Conservation (phyloP, 164 flowering plant species). For the Amborella trichopoda region DNA sequence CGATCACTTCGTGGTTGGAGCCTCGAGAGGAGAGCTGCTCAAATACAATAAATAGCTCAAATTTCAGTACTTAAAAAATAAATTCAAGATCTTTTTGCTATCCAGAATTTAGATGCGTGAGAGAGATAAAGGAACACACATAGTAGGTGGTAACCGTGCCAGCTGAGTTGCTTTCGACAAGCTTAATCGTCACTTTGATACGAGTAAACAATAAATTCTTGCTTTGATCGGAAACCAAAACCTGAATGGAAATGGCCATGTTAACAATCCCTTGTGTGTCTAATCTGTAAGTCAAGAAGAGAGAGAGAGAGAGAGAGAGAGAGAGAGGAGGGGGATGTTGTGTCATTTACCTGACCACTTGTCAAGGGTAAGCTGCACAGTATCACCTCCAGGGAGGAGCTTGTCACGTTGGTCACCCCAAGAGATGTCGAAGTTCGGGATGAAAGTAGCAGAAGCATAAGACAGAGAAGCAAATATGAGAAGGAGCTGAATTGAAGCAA, state of each 20-base stretch:
- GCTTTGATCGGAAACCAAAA: slow-evolving; percentile 13
- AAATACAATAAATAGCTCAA: neutral
- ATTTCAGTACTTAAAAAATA: no score
- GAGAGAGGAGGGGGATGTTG: no score
- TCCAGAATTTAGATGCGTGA: no score
- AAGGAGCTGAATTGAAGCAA: neutral
- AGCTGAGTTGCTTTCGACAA: slow-evolving; percentile 14
- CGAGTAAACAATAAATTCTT: slow-evolving; percentile 10
- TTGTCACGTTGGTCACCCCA: neutral
- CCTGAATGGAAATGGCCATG: slow-evolving; percentile 2
- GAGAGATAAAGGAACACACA: slow-evolving; percentile 5
- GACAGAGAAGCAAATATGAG: neutral
- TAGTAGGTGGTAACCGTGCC: slow-evolving; percentile 18
- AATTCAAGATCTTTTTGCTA: no score
- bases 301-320: slow-evolving; percentile 7
- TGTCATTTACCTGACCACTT: neutral
- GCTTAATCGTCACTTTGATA: slow-evolving; percentile 12
- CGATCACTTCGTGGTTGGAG: slow-evolving; percentile 5
- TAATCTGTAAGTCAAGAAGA: slow-evolving; percentile 1
- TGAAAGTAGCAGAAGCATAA: neutral
- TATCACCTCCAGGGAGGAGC: neutral
- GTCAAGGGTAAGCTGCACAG: neutral
- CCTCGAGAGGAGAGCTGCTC: slow-evolving; percentile 4
- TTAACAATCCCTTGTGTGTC: neutral
- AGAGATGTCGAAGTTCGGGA: neutral